Conservation (phyloP, 768 basidiomycete genomes). For the Lentinula sp. region DNA sequence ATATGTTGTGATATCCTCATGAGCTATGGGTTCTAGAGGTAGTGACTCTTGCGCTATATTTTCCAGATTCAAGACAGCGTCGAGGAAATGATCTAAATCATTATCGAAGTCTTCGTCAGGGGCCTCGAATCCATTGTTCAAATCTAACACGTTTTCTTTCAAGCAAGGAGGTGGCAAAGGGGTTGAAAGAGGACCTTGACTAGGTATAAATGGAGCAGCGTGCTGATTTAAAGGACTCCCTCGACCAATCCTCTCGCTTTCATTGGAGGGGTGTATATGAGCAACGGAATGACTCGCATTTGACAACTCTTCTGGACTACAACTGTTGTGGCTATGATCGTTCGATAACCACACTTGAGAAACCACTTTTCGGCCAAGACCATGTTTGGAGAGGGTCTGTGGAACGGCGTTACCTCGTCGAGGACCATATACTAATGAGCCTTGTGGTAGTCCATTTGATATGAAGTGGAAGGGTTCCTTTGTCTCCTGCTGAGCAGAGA, state of each 20-base stretch:
- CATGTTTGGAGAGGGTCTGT: background rate
- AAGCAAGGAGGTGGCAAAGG: background rate
- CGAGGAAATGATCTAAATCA: background rate
- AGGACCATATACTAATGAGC: background rate
- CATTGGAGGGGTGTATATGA: no score
- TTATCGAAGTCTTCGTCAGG: background rate
- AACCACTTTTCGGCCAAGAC: background rate
- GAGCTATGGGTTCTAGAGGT: background rate
- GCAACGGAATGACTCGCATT: no score
- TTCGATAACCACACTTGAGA: no score
- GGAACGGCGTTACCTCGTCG: background rate
- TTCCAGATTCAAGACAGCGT: background rate
- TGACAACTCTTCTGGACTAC: no score
- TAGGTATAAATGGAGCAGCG: background rate
- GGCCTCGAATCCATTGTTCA: background rate
- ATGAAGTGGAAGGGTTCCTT: no score
- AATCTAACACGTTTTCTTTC: background rate
- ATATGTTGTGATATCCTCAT: background rate
- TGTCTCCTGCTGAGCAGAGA: no score
- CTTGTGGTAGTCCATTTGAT: background rate
- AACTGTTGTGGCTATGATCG: no score
- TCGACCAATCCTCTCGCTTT: background rate
- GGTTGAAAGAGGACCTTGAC: background rate
- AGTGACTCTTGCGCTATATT: background rate
- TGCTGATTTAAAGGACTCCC: background rate